Evolutionary conservation across 2,329 filamentous ascomycete species (phyloP).

Genomic region (Lasiodiplodia theobromae): DNA sequence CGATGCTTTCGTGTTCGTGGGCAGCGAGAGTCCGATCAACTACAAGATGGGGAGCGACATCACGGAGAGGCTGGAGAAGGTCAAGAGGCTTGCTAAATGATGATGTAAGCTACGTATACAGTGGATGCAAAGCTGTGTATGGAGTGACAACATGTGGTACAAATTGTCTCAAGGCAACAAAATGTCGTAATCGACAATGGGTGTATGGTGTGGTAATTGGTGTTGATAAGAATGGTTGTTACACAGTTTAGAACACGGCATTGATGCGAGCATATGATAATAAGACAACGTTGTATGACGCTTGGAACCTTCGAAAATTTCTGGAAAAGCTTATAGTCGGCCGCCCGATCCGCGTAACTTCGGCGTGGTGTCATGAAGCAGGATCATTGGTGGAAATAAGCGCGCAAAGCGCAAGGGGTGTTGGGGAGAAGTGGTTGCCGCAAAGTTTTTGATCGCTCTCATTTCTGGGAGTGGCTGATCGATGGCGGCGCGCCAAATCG

Average conservation of each 20-base stretch:
- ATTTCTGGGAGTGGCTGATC: background rate
- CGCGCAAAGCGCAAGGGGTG: background rate
- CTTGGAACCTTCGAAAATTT: background rate
- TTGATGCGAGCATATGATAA: background rate
- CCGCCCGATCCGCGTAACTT: background rate
- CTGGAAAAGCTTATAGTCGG: background rate
- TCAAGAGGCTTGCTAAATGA: background rate
- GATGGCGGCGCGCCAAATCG: background rate
- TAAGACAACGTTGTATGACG: background rate
- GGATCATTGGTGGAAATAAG: background rate
- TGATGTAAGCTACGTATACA: too few species aligned
- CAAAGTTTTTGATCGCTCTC: background rate
- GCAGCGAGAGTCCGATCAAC: slow-evolving; percentile 48
- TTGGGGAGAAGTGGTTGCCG: too few species aligned
- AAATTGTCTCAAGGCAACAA: too few species aligned
- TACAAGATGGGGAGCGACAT: slow-evolving; percentile 49
- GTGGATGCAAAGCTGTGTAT: background rate
- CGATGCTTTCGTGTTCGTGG: slow-evolving; percentile 49
- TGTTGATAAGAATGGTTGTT: background rate
- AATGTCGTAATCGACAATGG: too few species aligned
- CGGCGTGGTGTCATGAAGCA: background rate
- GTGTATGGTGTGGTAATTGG: too few species aligned
- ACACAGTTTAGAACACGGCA: too few species aligned
- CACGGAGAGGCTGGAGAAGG: slow-evolving; percentile 2
- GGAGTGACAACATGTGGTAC: background rate